phyloP scores from a whole-genome alignment of 2,329 filamentous ascomycete genomes.

The Rhinocladiella similis region DNA sequence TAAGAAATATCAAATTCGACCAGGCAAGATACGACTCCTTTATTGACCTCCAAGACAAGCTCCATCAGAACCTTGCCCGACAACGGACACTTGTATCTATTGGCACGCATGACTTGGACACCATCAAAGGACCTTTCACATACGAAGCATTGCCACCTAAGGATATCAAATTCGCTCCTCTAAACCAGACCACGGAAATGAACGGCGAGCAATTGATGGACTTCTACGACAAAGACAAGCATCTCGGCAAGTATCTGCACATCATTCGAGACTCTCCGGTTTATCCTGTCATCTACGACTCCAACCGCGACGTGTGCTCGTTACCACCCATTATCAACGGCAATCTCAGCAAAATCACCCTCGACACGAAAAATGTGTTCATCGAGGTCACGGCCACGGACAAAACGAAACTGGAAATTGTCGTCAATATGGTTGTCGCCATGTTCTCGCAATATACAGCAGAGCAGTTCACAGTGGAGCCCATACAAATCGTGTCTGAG shows the following conservation, averaged over 20 bases:
- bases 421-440: constrained; percentile 90
- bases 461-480: constrained; percentile 89
- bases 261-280: constrained; percentile 93
- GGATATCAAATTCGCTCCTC: constrained; percentile 83
- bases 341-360: constrained; percentile 91
- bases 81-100: constrained; percentile 95
- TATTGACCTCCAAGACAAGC: constrained; percentile 96
- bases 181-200: constrained; percentile 92
- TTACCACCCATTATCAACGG: constrained; percentile 97
- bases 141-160: constrained; percentile 92
- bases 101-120: constrained; percentile 94
- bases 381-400: constrained; percentile 97
- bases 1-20: constrained; percentile 89
- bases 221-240: constrained; percentile 92
- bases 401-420: constrained; percentile 92
- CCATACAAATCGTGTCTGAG: constrained; percentile 85
- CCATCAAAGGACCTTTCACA: constrained; percentile 88
- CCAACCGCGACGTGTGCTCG: constrained; percentile 83
- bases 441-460: constrained; percentile 95
- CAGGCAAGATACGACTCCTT: constrained; percentile 92
- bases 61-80: constrained; percentile 92
- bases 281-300: constrained; percentile 94
- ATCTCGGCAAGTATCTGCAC: constrained; percentile 84
- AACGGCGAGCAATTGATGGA: constrained; percentile 84
- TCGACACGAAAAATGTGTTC: constrained; percentile 89